Evolutionary conservation across 805 yeast genomes (phyloP).

Genomic region (Groenewaldozyma salmanticensis): DNA sequence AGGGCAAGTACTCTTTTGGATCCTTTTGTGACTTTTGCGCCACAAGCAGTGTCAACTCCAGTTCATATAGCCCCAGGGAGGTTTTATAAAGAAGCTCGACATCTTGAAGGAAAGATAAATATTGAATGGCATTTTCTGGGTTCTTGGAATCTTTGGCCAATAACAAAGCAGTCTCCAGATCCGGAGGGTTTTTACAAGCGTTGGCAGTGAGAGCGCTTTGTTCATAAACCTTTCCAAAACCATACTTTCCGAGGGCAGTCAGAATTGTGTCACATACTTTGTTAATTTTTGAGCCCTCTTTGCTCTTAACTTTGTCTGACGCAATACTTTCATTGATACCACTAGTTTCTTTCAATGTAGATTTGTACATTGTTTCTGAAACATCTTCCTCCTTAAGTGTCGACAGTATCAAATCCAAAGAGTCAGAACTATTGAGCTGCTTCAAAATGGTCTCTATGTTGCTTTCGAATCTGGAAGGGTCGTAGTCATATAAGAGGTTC

Average conservation of each 20-base stretch:
- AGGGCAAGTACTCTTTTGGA: slow-evolving; percentile 94
- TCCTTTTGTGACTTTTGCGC: slow-evolving; percentile 98
- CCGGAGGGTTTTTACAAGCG: slow-evolving; percentile 87
- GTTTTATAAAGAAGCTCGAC: slow-evolving; percentile 72
- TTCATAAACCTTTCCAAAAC: slow-evolving; percentile 46
- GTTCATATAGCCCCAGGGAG: slow-evolving; percentile 74
- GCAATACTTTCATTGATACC: background rate
- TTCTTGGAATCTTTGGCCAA: slow-evolving; percentile 45
- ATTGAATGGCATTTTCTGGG: slow-evolving; percentile 63
- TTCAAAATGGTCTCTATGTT: slow-evolving; percentile 59
- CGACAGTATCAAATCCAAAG: slow-evolving; percentile 78
- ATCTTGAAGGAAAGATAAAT: slow-evolving; percentile 83
- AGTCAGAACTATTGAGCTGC: slow-evolving; percentile 62
- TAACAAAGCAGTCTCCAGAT: slow-evolving; percentile 60
- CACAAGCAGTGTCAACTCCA: slow-evolving; percentile 65
- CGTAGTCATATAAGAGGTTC: slow-evolving; percentile 82
- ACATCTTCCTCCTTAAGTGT: slow-evolving; percentile 83
- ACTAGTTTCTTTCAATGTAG: slow-evolving; percentile 37
- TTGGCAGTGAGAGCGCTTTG: slow-evolving; percentile 83
- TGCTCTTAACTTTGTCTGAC: slow-evolving; percentile 10
- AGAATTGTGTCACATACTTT: slow-evolving; percentile 65
- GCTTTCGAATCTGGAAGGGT: slow-evolving; percentile 54
- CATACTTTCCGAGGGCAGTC: slow-evolving; percentile 40
- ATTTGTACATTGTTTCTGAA: slow-evolving; percentile 67
- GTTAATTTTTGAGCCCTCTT: slow-evolving; percentile 41